Percentiles rank a stretch among this genome's conserved stretches.
Conservation (phyloP, 805 yeast species). For the Myxozyma sirexii region DNA sequence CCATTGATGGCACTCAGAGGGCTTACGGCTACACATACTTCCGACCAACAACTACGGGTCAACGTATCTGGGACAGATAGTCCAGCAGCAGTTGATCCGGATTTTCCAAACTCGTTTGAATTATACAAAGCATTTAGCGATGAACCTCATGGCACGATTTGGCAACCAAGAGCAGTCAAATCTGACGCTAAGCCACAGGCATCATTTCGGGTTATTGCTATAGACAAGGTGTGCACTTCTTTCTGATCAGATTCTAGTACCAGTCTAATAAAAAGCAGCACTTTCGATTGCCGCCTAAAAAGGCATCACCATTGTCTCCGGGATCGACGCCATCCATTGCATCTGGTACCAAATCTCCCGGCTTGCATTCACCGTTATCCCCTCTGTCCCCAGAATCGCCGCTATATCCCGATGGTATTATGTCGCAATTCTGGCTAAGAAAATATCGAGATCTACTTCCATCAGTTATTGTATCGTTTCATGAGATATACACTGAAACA, state of each 20-base stretch:
- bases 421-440: constrained; percentile 55
- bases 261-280: constrained; percentile 1
- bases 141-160: constrained; percentile 9
- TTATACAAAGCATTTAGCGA: constrained; percentile 22
- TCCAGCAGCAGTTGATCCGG: constrained; percentile 3
- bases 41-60: not conserved
- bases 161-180: constrained; percentile 26
- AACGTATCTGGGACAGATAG: not conserved
- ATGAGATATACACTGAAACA: constrained; percentile 44
- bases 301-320: constrained; percentile 27
- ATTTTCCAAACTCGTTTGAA: constrained; percentile 21
- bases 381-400: constrained; percentile 50
- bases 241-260: not conserved
- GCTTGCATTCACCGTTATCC: constrained; percentile 44
- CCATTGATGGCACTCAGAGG: constrained; percentile 34
- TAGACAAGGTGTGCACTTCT: constrained; percentile 12
- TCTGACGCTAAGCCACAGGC: constrained; percentile 6
- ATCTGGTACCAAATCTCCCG: constrained; percentile 1
- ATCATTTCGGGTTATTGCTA: constrained; percentile 21
- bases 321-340: constrained; percentile 20
- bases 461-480: constrained; percentile 50
- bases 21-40: constrained; percentile 8
- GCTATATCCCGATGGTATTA: constrained; percentile 48
- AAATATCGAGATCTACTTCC: constrained; percentile 57
- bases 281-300: constrained; percentile 27